Evolutionary conservation across 352 stramenopile genomes (phyloP), one percentile per base, ranked within the genome.

Genomic region (Phytopythium vexans): DNA sequence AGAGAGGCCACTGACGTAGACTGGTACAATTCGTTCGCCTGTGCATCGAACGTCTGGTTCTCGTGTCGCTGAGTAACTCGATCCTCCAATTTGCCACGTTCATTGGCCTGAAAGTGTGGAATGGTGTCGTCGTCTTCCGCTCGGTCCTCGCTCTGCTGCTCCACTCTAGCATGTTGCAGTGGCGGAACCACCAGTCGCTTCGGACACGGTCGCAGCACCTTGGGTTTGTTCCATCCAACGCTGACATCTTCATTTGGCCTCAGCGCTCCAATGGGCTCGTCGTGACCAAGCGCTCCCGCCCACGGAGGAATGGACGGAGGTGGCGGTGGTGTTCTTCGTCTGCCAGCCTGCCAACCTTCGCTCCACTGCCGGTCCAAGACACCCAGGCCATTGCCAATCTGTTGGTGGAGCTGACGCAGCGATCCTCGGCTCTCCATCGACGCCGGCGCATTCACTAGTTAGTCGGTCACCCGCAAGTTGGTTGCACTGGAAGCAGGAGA

Each of bases 281-380:
- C 11, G 15, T 44, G n/a, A 27, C n/a, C 40, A 42, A 33, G 27
- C 41, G 36, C 12, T 27, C 10, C 49, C 15, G 76, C 60, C 77
- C 74, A 88, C 6, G 64, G 74, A 11, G 77, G 72, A 9, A 88
- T 61, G 8, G 74, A 76, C 16, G 76, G 76, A 31, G 82, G 41
- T 8, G 74, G 69, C 15, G 72, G 74, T 27, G 72, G 36, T 14
- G 54, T 27, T 6, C 60, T 58, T 38, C 68, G 66, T 14, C 77
- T 66, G 31, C 68, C 60, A 38, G 64, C 35, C 55, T 70, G 16
- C 63, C 58, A 66, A 21, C 40, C 57, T 21, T 49, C 5, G 8
- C 34, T 58, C 27, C 50, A 52, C 16, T 3, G 56, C 42, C 56
- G 41, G 1, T 36, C 57, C 3, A 43, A 16, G 3, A 54, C 42